Conservation (phyloP, 176 grass and related monocot genomes). For the Microstegium vimineum region DNA sequence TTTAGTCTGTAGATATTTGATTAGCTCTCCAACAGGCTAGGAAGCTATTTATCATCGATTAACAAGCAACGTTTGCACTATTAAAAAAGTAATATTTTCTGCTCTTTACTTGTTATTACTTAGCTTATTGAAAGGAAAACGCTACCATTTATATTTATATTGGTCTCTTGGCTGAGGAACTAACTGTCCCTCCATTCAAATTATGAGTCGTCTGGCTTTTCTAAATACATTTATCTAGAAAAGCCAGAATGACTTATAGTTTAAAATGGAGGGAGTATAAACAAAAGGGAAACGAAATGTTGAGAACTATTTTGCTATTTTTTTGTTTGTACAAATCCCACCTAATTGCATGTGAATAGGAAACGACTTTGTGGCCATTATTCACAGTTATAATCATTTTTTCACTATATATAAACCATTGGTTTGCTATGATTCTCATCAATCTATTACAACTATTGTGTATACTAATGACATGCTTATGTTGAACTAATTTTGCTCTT, state of each 20-base stretch:
- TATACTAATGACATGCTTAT: neutral
- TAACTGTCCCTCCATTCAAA: neutral
- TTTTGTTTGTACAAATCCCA: neutral
- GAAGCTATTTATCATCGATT: neutral
- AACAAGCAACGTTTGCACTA: neutral
- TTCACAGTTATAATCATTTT: neutral
- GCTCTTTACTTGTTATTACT: neutral
- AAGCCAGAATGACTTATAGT: neutral
- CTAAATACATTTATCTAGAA: neutral
- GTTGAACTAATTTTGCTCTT: neutral
- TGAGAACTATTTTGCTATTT: neutral
- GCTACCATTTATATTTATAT: neutral
- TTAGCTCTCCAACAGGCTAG: neutral
- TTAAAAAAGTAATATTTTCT: neutral
- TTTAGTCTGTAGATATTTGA: neutral
- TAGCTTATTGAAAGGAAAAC: neutral
- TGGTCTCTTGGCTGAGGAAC: neutral
- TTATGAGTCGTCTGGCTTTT: no score
- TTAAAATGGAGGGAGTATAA: neutral
- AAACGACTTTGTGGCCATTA: neutral
- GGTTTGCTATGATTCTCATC: neutral
- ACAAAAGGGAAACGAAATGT: neutral
- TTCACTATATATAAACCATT: neutral
- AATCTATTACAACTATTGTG: neutral
- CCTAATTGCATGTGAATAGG: neutral